These are phyloP conservation scores for Canariomyces notabilis DNA, from an alignment of 2,329 filamentous ascomycete genomes.

Conservation along the genomic window DNA sequence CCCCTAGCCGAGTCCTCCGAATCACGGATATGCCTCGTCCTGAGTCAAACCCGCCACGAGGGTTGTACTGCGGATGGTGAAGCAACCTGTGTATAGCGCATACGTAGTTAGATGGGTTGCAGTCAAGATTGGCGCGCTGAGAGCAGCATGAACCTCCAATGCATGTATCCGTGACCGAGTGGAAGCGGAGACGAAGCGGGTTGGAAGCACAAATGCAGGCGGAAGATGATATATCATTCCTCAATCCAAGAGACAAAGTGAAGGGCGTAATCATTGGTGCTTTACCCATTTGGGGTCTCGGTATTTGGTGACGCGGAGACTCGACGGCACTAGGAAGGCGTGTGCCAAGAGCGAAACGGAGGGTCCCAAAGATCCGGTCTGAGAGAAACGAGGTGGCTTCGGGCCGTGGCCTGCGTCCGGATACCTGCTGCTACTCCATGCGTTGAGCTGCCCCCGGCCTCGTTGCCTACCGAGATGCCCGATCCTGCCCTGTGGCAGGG, in stretches of 20 bases:
- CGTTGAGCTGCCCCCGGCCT: slow-evolving; percentile 2
- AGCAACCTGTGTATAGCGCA: neutral
- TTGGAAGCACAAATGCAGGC: slow-evolving; percentile 1
- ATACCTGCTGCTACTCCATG: slow-evolving; percentile 13
- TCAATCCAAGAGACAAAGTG: neutral
- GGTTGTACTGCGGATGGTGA: slow-evolving; percentile 7
- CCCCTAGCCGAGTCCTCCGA: neutral
- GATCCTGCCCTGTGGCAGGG: slow-evolving; percentile 4
- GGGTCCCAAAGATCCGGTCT: slow-evolving; percentile 10
- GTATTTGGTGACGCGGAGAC: neutral
- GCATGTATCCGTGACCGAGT: slow-evolving; percentile 13
- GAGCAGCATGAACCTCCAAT: slow-evolving; percentile 8
- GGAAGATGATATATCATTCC: slow-evolving; percentile 8
- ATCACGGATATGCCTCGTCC: slow-evolving; percentile 6
- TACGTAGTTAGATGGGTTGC: neutral
- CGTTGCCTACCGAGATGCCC: slow-evolving; percentile 10
- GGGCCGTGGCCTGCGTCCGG: slow-evolving; percentile 12
- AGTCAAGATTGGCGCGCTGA: slow-evolving; percentile 6
- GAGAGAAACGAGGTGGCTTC: slow-evolving; percentile 11
- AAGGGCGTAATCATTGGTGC: neutral
- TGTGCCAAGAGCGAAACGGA: slow-evolving; percentile 1
- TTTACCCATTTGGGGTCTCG: slow-evolving; percentile 7
- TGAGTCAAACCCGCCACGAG: neutral
- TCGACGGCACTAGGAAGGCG: neutral
- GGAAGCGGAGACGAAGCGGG: neutral